Conservation (phyloP, 129 eudicot species). For the Erigeron canadensis region DNA sequence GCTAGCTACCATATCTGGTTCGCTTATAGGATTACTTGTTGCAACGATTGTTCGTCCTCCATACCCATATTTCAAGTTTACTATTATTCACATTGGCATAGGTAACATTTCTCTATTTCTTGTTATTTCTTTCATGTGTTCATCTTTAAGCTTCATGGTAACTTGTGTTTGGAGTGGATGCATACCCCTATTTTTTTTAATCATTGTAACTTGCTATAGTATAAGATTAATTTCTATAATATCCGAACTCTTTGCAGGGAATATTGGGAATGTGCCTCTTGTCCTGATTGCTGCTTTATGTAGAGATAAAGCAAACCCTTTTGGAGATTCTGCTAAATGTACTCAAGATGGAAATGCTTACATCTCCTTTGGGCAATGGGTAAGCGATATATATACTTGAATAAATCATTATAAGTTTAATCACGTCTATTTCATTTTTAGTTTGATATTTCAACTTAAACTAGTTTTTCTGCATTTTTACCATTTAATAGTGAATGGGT, state of each 20-base stretch:
- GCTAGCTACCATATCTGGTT: constrained; percentile 77
- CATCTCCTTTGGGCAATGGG: constrained; percentile 98
- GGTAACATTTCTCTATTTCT: constrained; percentile 41
- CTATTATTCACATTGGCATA: constrained; percentile 85
- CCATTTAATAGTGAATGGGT: too few species aligned
- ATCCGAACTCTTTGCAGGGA: constrained; percentile 46
- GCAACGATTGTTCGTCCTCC: constrained; percentile 79
- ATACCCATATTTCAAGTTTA: constrained; percentile 84
- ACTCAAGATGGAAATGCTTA: constrained; percentile 95
- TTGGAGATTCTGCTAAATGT: constrained; percentile 75
- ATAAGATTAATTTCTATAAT: too few species aligned
- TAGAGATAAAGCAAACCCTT: constrained; percentile 87
- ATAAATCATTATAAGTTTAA: neutral
- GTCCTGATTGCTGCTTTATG: constrained; percentile 93
- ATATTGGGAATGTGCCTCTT: constrained; percentile 94
- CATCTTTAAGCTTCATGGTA: too few species aligned
- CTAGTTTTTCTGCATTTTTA: too few species aligned
- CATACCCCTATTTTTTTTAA: too few species aligned
- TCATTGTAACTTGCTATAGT: too few species aligned
- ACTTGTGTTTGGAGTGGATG: too few species aligned
- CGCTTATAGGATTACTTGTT: constrained; percentile 76
- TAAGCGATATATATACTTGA: constrained; percentile 32
- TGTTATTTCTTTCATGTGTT: neutral
- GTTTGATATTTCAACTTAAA: too few species aligned
- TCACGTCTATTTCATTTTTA: neutral